These are phyloP conservation scores for Byssothecium circinans DNA, from an alignment of 2,329 filamentous ascomycete genomes.

Conservation along the genomic window DNA sequence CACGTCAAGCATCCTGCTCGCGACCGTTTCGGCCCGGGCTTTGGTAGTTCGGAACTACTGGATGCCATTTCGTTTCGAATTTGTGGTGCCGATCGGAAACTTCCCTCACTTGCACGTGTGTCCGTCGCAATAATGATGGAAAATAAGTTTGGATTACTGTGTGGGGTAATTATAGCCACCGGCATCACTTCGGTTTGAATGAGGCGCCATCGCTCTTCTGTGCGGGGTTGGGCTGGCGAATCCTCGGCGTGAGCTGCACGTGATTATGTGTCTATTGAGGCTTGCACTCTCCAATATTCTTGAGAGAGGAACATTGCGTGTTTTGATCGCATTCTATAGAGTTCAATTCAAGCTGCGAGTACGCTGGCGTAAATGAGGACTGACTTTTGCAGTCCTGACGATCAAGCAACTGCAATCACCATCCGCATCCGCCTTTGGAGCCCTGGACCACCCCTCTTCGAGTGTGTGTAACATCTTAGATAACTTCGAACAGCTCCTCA, in stretches of 20 bases:
- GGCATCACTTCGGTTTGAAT: neutral
- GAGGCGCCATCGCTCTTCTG: neutral
- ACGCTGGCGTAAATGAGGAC: too few relatives aligned
- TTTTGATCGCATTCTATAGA: too few relatives aligned
- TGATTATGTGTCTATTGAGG: neutral
- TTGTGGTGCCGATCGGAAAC: neutral
- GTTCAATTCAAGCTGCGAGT: neutral
- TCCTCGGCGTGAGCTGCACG: conserved; percentile 3
- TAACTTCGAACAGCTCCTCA: too few relatives aligned
- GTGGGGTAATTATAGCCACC: conserved; percentile 22
- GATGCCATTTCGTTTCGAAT: conserved; percentile 2
- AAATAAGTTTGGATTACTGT: conserved; percentile 2
- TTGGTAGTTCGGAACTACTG: conserved; percentile 9
- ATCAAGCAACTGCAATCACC: too few relatives aligned
- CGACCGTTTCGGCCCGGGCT: conserved; percentile 19
- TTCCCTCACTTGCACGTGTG: neutral
- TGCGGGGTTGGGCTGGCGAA: conserved; percentile 7
- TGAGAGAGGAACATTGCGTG: too few relatives aligned
- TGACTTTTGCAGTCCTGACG: too few relatives aligned
- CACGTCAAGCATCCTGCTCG: conserved; percentile 55
- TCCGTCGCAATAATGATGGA: neutral
- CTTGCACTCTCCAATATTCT: too few relatives aligned
- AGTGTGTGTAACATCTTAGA: too few relatives aligned
- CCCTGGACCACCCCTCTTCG: too few relatives aligned
- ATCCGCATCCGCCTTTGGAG: too few relatives aligned